Conservation (phyloP, 345 rosid species). For the Hypericum androsaemum region DNA sequence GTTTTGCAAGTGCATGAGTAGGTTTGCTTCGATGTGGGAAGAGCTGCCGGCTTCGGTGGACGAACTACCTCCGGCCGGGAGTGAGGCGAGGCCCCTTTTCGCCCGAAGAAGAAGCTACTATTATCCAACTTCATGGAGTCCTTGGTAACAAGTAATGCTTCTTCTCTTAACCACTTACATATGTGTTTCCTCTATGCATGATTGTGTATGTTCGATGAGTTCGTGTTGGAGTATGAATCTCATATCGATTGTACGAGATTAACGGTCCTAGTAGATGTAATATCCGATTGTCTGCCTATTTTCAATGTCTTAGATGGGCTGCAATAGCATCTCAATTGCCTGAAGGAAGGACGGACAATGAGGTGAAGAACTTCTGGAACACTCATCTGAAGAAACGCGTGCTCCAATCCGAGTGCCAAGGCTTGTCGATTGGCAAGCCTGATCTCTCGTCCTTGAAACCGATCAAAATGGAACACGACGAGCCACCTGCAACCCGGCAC, state of each 20-base stretch:
- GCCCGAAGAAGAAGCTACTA: constrained; percentile 24
- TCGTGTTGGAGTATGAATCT: no score
- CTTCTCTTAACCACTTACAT: neutral
- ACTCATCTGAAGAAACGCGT: constrained; percentile 24
- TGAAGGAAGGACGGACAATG: constrained; percentile 32
- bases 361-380: constrained; percentile 34
- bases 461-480: constrained; percentile 5
- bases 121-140: constrained; percentile 20
- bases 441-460: constrained; percentile 2
- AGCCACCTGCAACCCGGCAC: constrained; percentile 14
- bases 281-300: no score
- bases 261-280: no score
- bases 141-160: constrained; percentile 32
- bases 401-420: neutral
- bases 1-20: no score
- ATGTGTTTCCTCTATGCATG: neutral
- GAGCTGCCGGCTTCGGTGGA: constrained; percentile 39
- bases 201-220: neutral
- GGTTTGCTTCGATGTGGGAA: constrained; percentile 31
- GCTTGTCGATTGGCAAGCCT: constrained; percentile 2
- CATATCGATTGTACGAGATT: no score
- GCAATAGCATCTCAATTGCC: constrained; percentile 33
- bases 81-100: constrained; percentile 31
- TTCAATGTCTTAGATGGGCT: constrained; percentile 26
- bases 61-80: constrained; percentile 33